phyloP scores from a whole-genome alignment of 441 rosid genomes.

The Arabidopsis hybrid region DNA sequence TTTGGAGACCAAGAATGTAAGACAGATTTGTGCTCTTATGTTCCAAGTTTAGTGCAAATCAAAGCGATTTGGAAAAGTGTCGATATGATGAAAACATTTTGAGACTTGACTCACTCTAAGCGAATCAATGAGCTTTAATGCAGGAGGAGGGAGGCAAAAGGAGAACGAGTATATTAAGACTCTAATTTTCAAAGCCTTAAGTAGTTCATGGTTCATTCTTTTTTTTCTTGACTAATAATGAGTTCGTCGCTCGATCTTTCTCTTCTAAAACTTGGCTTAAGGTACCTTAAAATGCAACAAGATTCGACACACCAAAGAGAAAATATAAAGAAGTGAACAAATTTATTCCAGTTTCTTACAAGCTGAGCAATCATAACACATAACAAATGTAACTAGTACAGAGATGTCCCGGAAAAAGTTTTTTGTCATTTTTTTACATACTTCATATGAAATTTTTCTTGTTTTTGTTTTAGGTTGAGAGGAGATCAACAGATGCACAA shows the following conservation, averaged over 20 bases:
- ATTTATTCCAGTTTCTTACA: conserved; percentile 22
- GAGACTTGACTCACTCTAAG: not conserved
- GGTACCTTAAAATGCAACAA: conserved; percentile 10
- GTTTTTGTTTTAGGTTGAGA: not conserved
- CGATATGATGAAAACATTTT: not conserved
- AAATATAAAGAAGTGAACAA: conserved; percentile 6
- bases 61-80: not conserved
- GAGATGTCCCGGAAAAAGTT: not conserved
- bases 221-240: conserved; percentile 18
- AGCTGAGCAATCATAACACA: conserved; percentile 20
- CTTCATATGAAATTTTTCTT: conserved; percentile 20
- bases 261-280: conserved; percentile 11
- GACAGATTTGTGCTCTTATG: not conserved
- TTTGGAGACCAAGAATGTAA: not conserved
- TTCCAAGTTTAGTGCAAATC: conserved; percentile 15
- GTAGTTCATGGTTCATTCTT: conserved; percentile 2
- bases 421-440: conserved; percentile 37
- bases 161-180: too few relatives aligned
- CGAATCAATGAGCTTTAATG: too few relatives aligned
- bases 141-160: too few relatives aligned
- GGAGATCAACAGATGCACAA: conserved; percentile 44
- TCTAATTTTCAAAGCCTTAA: too few relatives aligned
- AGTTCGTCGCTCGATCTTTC: conserved; percentile 3
- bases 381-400: conserved; percentile 34
- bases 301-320: conserved; percentile 17